Base-by-base conservation (phyloP, 345 rosid genomes). In the Clarkia xantiana region DNA sequence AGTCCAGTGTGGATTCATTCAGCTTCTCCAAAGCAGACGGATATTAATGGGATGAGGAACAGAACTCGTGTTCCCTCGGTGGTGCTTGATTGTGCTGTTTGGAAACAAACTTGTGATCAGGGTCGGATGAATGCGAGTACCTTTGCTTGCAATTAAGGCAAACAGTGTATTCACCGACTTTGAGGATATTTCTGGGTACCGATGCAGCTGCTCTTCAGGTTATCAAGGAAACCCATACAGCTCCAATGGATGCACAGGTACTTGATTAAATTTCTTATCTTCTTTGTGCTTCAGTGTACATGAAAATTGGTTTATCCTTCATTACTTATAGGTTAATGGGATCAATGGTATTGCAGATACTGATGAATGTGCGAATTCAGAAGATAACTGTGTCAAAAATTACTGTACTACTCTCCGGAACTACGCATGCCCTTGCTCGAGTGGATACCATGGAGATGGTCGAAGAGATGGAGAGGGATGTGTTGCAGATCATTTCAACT, bases 381-480 rank as follows among this genome's bases (percentile, higher is more conserved):
- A 14, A 0, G 20, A 18, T 12, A 50, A 7, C 10, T 43, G 60
- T 15, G 49, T 22, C 11, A 38, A 23, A 0, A 3, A 0, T 13
- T 62, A 60, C 42, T 0, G 8, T 10, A 62, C 55, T 18, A 18
- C 54, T 0, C 0, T 1, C 0, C 77, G 85, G 16, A 45, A 13
- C 45, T 68, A 44, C 11, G 10, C n/a, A 0, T 79, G 85, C 44
- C 8, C 7, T 0, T 76, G 79, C 62, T 57, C 44, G n/a, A 56
- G 64, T 11, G 67, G 66, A 0, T 58, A 53, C 49, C 36, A 47
- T 4, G 74, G 75, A 0, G 58, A 71, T 13, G 71, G 69, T 2
- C 44, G 38, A 45, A 63, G 18, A 0, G 29, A 36, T 0, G 25
- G 67, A 18, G 16, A 23, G 12, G 61, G 62, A 46, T 61, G 67